Evolutionary conservation across 1,139 yeast species (phyloP).

Genomic region (Candida labiduridarum): DNA sequence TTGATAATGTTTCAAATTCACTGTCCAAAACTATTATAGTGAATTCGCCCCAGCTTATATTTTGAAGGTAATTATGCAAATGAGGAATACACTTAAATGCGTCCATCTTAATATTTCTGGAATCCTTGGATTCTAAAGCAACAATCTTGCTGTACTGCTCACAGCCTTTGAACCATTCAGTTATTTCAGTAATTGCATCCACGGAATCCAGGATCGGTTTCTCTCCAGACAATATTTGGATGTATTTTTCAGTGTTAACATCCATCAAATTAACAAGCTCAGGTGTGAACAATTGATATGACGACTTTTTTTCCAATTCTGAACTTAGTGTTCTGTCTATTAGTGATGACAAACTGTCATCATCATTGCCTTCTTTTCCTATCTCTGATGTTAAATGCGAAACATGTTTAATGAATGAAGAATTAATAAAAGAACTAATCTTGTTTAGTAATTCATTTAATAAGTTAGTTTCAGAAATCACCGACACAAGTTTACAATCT

Average conservation of each 20-base stretch:
- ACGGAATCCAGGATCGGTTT: neutral
- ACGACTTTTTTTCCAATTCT: neutral
- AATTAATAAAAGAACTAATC: slow-evolving; percentile 8
- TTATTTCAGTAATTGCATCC: slow-evolving; percentile 18
- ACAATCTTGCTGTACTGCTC: slow-evolving; percentile 12
- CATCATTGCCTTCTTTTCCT: neutral
- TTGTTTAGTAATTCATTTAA: slow-evolving; percentile 7
- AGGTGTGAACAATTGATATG: slow-evolving; percentile 19
- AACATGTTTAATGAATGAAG: slow-evolving; percentile 9
- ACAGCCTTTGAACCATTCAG: slow-evolving; percentile 28
- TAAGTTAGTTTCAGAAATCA: slow-evolving; percentile 6
- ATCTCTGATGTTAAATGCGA: slow-evolving; percentile 6
- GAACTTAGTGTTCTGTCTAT: slow-evolving; percentile 6
- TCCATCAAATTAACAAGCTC: slow-evolving; percentile 30
- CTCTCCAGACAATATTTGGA: slow-evolving; percentile 14
- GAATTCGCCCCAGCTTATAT: slow-evolving; percentile 20
- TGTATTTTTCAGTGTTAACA: slow-evolving; percentile 27
- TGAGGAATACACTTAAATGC: slow-evolving; percentile 17
- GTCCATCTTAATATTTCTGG: slow-evolving; percentile 10
- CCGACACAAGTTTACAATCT: slow-evolving; percentile 8
- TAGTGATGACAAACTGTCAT: slow-evolving; percentile 4
- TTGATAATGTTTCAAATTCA: slow-evolving; percentile 16
- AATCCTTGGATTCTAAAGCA: slow-evolving; percentile 1
- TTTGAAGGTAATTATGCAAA: slow-evolving; percentile 7
- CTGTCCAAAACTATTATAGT: slow-evolving; percentile 12